Evolutionary conservation across 2,329 filamentous ascomycete genomes (phyloP), one percentile per base, ranked within the genome.

Genomic region (Moelleriella libera): DNA sequence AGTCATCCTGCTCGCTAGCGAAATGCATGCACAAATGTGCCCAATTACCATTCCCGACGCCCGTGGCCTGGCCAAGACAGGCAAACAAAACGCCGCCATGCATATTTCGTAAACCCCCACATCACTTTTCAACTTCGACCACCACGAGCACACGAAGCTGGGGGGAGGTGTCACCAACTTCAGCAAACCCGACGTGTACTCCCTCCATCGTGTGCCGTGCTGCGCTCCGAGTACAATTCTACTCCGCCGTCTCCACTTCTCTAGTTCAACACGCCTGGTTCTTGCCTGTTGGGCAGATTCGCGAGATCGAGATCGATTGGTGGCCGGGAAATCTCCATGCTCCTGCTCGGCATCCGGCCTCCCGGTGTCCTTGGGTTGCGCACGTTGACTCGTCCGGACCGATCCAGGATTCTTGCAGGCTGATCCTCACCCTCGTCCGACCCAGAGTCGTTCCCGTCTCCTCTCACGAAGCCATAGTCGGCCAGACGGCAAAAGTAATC

Each of bases 401-500:
- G 67, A 37, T 75, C 70, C 12, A 71, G 61, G 2, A 76, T 68
- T 5, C 73, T 63, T 30, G 66, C 60, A 45, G 61, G 67, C 14
- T 62, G 60, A n/a, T 70, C 68, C n/a, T 69, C 66, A 3, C 60
- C 62, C 9, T 68, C 68, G 1, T 45, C 43, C 14, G 66, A 69
- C 12, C 61, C 62, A 1, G 64, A 65, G 6, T 69, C 68, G 0
- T 68, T 65, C 1, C 63, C 63, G 6, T 52, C 54, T 12, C 60
- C 62, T 10, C 62, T 44, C 43, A 8, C 57, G 21, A 68, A 67
- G 2, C 87, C 82, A 48, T 85, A 83, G 53, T 87, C 76, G 0
- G 85, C 85, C 40, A 94, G 67, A 1, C 89, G 78, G 0, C 82
- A 72, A 60, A 96, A 96, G 63, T 96, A 96, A 58, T 95, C 89